These are phyloP conservation scores for Termitomyces sp. DNA, from an alignment of 768 basidiomycete genomes.

Conservation along the genomic window DNA sequence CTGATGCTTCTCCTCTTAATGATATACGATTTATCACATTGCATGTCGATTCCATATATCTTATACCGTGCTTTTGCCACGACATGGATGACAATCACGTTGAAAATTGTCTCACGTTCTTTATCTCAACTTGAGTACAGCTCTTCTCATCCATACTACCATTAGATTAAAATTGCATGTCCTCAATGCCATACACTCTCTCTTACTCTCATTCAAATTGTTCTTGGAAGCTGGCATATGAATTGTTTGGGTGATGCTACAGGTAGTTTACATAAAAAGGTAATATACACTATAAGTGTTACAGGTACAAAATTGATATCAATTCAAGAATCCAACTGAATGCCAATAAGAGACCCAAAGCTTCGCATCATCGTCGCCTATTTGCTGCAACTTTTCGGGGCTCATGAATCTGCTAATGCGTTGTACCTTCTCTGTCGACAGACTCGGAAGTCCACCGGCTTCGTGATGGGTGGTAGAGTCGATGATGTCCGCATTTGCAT, in stretches of 20 bases:
- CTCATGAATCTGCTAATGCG: not conserved
- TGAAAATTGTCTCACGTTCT: not conserved
- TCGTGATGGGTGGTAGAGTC: not conserved
- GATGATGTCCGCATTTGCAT: slow-evolving; percentile 10
- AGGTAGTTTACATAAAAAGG: not conserved
- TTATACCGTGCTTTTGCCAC: too few species aligned
- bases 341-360: slow-evolving; percentile 10
- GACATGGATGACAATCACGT: not conserved
- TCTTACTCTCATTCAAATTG: not conserved
- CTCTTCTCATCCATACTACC: not conserved
- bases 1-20: not conserved
- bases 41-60: not conserved
- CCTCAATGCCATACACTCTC: not conserved
- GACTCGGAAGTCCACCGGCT: slow-evolving; percentile 5
- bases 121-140: not conserved
- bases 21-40: not conserved
- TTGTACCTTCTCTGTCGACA: slow-evolving; percentile 5
- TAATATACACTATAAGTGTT: not conserved
- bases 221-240: not conserved
- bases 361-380: slow-evolving; percentile 1
- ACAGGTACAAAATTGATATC: not conserved
- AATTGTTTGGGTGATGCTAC: not conserved
- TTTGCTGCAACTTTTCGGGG: not conserved
- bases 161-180: too few species aligned
- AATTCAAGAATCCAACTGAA: not conserved